Evolutionary conservation across 2,329 filamentous ascomycete genomes (phyloP), one percentile per base, ranked within the genome.

Genomic region (Zasmidium angulare): DNA sequence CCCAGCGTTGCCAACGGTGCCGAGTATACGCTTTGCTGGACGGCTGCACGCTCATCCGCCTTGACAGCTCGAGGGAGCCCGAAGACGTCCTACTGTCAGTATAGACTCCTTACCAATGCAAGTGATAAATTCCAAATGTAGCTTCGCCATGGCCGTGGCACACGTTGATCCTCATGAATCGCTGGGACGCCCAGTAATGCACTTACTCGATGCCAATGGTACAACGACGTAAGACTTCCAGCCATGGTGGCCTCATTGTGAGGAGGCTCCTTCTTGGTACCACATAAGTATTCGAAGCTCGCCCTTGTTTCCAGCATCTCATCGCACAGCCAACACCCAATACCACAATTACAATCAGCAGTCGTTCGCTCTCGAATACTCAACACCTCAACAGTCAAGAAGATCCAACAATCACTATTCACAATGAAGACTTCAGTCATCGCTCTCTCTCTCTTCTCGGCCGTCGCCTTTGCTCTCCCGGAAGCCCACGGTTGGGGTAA

Each of bases 391-490:
- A 3, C 36, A 54, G n/a, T 50, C 43, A 55, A 50, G 46, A 54
- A 49, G 14, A 23, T 40, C 53, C 26, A 58, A 50, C n/a, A 43
- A 43, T 43, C 36, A 10, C n/a, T 43, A 63, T 55, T 60, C 63
- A 64, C 56, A 58, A 66, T 65, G 64, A 66, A 65, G 63, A 52
- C 50, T 56, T 63, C 59, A 21, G 49, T 62, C 50, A 53, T 63
- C 55, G 59, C 56, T 47, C 54, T 63, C 31, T 58, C 61, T 46
- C 50, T 62, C 49, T 54, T 64, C 48, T 53, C 63, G 47, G 61
- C 61, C 20, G 43, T 63, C 31, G 64, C 61, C 53, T 29, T 56
- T 23, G 64, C 63, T 52, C 53, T 55, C 12, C 63, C 63, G 61
- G 63, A 62, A 55, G 53, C 61, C 23, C 53, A 52, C 23, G 59